phyloP scores from a whole-genome alignment of 805 yeast genomes.

The Nematodospora valgi region DNA sequence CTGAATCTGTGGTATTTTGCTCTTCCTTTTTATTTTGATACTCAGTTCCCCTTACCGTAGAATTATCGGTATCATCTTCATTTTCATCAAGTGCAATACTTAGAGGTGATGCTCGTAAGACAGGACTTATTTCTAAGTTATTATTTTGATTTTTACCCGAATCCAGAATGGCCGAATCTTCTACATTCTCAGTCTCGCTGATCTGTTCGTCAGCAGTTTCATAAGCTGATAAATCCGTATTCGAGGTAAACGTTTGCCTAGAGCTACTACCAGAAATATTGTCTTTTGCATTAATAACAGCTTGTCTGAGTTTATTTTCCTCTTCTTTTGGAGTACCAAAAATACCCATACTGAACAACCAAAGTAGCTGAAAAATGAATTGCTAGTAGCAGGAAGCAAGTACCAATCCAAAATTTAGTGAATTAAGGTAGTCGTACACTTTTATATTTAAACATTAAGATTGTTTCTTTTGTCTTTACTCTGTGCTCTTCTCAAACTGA shows the following conservation, averaged over 20 bases:
- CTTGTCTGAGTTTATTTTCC: conserved; percentile 25
- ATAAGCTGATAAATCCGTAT: conserved; percentile 28
- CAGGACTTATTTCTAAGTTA: background rate
- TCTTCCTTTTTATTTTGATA: background rate
- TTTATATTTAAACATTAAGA: too few relatives aligned
- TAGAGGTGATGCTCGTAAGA: background rate
- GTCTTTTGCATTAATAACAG: conserved; percentile 7
- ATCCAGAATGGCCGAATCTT: too few relatives aligned
- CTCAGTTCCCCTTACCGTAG: conserved; percentile 1
- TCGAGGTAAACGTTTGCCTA: conserved; percentile 13
- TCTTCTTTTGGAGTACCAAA: conserved; percentile 33
- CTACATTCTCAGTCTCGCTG: conserved; percentile 2
- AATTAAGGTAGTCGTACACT: too few relatives aligned
- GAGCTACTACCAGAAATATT: background rate
- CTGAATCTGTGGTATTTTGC: background rate
- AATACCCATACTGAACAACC: conserved; percentile 22
- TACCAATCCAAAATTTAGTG: too few relatives aligned
- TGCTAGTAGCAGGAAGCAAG: too few relatives aligned
- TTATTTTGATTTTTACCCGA: background rate
- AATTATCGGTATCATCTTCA: background rate
- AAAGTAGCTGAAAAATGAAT: background rate
- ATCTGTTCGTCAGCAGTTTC: conserved; percentile 29
- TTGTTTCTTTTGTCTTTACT: too few relatives aligned
- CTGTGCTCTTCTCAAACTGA: too few relatives aligned
- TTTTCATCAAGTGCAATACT: background rate